A percentile compares a stretch with the other conserved stretches of the same genome.
Conservation (phyloP, 1,139 yeast species). For the Blastobotrys proliferans region DNA sequence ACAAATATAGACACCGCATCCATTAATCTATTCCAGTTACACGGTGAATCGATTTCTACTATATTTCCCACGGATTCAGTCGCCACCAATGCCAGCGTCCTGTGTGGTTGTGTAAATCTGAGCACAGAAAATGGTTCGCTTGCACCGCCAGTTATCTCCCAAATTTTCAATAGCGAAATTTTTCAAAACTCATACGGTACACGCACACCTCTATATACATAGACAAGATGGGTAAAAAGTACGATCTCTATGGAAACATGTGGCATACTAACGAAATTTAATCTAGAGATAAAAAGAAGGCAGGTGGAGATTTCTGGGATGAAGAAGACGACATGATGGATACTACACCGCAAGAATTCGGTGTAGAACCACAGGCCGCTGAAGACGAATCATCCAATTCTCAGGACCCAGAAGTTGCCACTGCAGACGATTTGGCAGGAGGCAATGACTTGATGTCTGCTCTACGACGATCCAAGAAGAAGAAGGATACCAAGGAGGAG, state of each 20-base stretch:
- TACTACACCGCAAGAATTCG: conserved; percentile 56
- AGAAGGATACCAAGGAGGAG: conserved; percentile 58
- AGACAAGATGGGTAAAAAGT: conserved; percentile 37
- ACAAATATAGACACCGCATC: too few relatives aligned
- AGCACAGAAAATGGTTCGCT: too few relatives aligned
- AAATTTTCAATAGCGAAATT: not conserved
- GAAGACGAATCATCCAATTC: conserved; percentile 29
- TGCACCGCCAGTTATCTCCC: too few relatives aligned
- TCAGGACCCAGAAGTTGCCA: conserved; percentile 23
- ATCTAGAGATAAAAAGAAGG: conserved; percentile 43
- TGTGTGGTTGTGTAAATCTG: too few relatives aligned
- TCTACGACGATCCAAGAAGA: conserved; percentile 71
- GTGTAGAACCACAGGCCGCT: conserved; percentile 25
- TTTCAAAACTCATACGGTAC: conserved; percentile 1
- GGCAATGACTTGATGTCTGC: conserved; percentile 75
- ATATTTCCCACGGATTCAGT: too few relatives aligned
- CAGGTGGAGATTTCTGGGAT: conserved; percentile 77
- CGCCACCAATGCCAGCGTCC: too few relatives aligned
- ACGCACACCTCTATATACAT: not conserved
- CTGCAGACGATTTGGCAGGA: conserved; percentile 43
- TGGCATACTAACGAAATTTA: not conserved
- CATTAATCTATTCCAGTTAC: too few relatives aligned
- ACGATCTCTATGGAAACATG: conserved; percentile 11
- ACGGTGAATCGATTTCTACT: too few relatives aligned
- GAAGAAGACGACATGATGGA: conserved; percentile 62